Evolutionary conservation across 768 basidiomycete genomes (phyloP).

Genomic region (Obba rivulosa): DNA sequence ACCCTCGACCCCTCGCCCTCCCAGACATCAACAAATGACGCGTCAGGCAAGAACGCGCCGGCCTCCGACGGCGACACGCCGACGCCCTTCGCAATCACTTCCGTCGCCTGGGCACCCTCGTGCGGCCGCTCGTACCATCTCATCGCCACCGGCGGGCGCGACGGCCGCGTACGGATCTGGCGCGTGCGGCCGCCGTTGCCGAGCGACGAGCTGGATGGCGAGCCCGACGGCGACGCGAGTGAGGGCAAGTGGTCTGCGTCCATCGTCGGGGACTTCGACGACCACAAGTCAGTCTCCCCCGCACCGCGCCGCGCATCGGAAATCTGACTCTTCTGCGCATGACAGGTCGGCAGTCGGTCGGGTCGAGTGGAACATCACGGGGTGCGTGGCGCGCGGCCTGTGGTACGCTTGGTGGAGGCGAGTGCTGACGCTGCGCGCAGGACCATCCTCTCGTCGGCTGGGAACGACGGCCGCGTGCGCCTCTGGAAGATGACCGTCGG

Average conservation of each 20-base stretch:
- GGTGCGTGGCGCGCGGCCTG: conserved; percentile 37
- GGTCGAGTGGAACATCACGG: conserved; percentile 94
- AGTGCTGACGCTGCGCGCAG: conserved; percentile 32
- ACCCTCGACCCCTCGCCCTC: conserved; percentile 49
- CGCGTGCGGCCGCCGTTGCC: conserved; percentile 53
- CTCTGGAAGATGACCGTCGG: conserved; percentile 84
- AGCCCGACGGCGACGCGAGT: conserved; percentile 36
- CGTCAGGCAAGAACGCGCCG: conserved; percentile 14
- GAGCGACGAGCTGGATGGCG: conserved; percentile 26
- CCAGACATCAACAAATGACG: conserved; percentile 15
- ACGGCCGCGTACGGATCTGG: conserved; percentile 91
- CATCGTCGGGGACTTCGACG: conserved; percentile 82
- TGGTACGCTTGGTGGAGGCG: background rate
- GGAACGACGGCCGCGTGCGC: conserved; percentile 77
- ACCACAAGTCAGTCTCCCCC: conserved; percentile 57
- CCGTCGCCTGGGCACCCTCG: conserved; percentile 89
- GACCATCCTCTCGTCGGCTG: conserved; percentile 77
- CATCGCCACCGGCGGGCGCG: conserved; percentile 83
- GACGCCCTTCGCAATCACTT: conserved; percentile 62
- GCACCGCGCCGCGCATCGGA: background rate
- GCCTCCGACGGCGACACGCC: conserved; percentile 28
- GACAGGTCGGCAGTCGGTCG: conserved; percentile 67
- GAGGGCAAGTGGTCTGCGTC: conserved; percentile 68
- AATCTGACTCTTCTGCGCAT: conserved; percentile 2
- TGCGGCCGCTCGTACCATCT: conserved; percentile 94